phyloP scores from a whole-genome alignment of 1,284 basidiomycete species.

The Thelephora terrestris region DNA sequence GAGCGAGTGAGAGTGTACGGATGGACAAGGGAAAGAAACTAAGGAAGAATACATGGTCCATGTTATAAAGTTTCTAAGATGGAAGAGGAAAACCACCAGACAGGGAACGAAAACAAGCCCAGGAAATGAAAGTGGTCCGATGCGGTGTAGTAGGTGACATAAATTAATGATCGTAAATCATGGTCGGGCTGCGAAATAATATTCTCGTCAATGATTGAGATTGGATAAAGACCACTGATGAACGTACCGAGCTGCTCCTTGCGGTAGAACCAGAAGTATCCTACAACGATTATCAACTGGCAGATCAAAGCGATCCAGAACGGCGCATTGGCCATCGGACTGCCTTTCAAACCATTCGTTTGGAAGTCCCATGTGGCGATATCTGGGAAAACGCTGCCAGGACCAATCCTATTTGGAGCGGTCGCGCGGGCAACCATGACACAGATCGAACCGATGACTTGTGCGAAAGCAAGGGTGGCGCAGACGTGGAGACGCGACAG shows the following conservation, averaged over 20 bases:
- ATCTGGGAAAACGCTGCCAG: conserved; percentile 87
- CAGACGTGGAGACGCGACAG: conserved; percentile 88
- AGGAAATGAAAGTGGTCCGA: not conserved
- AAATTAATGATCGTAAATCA: conserved; percentile 23
- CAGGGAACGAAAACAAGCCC: not conserved
- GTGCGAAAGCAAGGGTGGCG: conserved; percentile 81
- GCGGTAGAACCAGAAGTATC: conserved; percentile 93
- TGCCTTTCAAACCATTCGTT: conserved; percentile 52
- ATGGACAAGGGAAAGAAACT: not conserved
- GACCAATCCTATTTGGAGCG: conserved; percentile 76
- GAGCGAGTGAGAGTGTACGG: too few relatives aligned
- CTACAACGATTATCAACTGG: conserved; percentile 76
- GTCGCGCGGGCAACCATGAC: conserved; percentile 82
- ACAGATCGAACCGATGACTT: conserved; percentile 72
- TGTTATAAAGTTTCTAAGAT: not conserved
- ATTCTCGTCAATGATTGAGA: not conserved
- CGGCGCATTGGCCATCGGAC: conserved; percentile 67
- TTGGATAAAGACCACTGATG: not conserved
- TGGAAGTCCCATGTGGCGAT: conserved; percentile 79
- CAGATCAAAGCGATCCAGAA: conserved; percentile 84
- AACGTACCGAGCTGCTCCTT: conserved; percentile 70
- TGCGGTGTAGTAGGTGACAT: conserved; percentile 7
- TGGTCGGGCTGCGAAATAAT: conserved; percentile 26
- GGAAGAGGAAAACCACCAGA: not conserved
- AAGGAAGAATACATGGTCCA: conserved; percentile 4